Evolutionary conservation across 371 early-diverging fungal genomes (phyloP).

Genomic region (Mortierella sp.): DNA sequence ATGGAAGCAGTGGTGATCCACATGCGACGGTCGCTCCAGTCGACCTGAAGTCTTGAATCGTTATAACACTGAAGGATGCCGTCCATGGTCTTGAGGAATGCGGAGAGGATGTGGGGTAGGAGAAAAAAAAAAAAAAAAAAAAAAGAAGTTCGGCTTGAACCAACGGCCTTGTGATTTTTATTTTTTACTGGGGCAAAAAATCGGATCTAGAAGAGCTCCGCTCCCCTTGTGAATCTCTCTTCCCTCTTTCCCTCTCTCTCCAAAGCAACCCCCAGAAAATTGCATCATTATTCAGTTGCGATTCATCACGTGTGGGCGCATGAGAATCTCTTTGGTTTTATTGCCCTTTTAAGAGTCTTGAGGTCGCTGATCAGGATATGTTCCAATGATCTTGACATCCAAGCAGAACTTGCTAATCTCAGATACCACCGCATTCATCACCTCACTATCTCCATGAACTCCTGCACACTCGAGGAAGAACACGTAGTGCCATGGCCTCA

Average conservation of each 20-base stretch:
- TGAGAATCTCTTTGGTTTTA: not conserved
- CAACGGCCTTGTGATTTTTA: not conserved
- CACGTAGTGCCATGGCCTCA: conserved; percentile 90
- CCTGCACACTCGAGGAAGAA: conserved; percentile 92
- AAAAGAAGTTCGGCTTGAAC: not conserved
- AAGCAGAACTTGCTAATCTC: conserved; percentile 77
- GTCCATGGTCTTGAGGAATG: conserved; percentile 21
- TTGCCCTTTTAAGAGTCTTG: conserved; percentile 24
- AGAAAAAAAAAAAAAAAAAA: conserved; percentile 1
- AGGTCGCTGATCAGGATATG: conserved; percentile 81
- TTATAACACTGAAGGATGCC: conserved; percentile 29
- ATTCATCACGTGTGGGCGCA: too few species aligned
- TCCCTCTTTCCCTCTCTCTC: too few species aligned
- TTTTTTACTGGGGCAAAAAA: conserved; percentile 5
- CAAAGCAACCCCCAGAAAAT: not conserved
- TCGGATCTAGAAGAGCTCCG: not conserved
- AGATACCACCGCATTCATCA: conserved; percentile 66
- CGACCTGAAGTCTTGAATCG: conserved; percentile 49
- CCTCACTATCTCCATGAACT: conserved; percentile 75
- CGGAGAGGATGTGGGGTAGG: not conserved
- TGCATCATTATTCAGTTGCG: too few species aligned
- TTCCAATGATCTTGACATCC: conserved; percentile 83
- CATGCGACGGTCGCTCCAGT: conserved; percentile 74
- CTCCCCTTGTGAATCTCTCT: not conserved
- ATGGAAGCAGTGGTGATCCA: conserved; percentile 77